Evolutionary conservation across 192 early-diverging fungal genomes (phyloP).

Genomic region (Dissophora globulifera): DNA sequence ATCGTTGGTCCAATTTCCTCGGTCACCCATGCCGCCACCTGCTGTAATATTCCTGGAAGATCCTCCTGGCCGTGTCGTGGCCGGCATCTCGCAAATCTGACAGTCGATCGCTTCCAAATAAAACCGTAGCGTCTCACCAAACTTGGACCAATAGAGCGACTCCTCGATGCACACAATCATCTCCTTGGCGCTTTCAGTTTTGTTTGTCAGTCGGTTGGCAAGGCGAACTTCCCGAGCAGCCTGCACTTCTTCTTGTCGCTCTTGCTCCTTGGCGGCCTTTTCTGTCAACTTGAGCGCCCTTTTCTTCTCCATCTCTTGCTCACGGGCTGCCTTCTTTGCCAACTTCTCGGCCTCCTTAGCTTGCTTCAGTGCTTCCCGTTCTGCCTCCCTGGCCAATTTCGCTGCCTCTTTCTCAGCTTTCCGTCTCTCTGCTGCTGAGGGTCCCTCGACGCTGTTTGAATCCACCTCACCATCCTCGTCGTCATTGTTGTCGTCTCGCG

Average conservation of each 20-base stretch:
- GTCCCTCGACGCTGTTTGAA: not conserved
- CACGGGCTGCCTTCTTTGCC: constrained; percentile 4
- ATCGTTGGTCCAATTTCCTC: not conserved
- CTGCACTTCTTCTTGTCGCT: constrained; percentile 29
- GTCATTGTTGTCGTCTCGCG: no score
- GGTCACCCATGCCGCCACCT: no score
- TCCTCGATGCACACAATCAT: constrained; percentile 57
- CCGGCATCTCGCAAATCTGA: no score
- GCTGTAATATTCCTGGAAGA: no score
- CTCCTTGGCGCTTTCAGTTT: constrained; percentile 47
- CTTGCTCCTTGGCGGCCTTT: constrained; percentile 1
- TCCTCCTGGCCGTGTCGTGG: not conserved
- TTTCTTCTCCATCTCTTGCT: constrained; percentile 3
- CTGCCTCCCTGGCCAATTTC: constrained; percentile 2
- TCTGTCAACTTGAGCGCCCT: constrained; percentile 4
- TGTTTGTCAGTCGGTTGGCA: constrained; percentile 47
- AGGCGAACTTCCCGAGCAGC: constrained; percentile 19
- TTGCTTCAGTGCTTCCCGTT: not conserved
- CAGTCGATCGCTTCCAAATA: constrained; percentile 25
- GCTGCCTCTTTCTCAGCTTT: constrained; percentile 13
- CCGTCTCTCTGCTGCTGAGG: not conserved
- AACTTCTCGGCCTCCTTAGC: not conserved
- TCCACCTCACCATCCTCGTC: not conserved
- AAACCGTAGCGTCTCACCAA: constrained; percentile 37
- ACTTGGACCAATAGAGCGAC: constrained; percentile 22